Base-by-base conservation (phyloP, 2,329 filamentous ascomycete genomes). In the Fusarium devonianum region DNA sequence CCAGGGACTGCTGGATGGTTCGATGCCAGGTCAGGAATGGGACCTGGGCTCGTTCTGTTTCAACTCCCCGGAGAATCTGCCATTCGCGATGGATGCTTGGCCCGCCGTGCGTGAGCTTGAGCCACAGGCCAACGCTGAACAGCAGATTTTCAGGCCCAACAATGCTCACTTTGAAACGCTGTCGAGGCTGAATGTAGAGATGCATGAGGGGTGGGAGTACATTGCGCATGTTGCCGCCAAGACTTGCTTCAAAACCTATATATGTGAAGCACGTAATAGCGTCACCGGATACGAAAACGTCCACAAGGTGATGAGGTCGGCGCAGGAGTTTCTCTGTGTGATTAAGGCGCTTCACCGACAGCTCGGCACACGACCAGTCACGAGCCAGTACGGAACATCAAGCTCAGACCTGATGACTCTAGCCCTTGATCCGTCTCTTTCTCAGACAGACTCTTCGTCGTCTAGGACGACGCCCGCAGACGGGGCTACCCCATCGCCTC, bases 271-370 rank as follows among this genome's bases (percentile, higher is more conserved):
- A 0, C 32, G 46, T 3, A 26, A 36, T 5, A 23, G 42, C 7
- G 51, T 51, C 34, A 53, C 40, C n/a, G 62, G 64, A n/a, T 62
- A 53, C 13, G 33, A 54, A 16, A 62, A 60, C 29, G 10, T 65
- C 0, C 61, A 67, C 6, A 23, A 42, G 11, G 56, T 58, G 4
- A 52, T 69, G 23, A 54, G 45, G 25, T 41, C 41, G 3, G 34
- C 57, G 3, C 66, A 69, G 16, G 60, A 69, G 11, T 68, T 66
- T 33, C 58, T 69, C 13, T 35, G 52, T 21, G 28, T 65, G 17
- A 51, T 69, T 28, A 63, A 65, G 9, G 41, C 45, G 3, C 38
- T 69, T 0, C 65, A 66, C 41, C 62, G 53, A 11, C 62, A 62
- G 36, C 30, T 64, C 6, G 60, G 61, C 10, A 57, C 49, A 3